Evolutionary conservation across 495 filamentous ascomycete genomes (phyloP).

Genomic region (Penicillium turbatum): DNA sequence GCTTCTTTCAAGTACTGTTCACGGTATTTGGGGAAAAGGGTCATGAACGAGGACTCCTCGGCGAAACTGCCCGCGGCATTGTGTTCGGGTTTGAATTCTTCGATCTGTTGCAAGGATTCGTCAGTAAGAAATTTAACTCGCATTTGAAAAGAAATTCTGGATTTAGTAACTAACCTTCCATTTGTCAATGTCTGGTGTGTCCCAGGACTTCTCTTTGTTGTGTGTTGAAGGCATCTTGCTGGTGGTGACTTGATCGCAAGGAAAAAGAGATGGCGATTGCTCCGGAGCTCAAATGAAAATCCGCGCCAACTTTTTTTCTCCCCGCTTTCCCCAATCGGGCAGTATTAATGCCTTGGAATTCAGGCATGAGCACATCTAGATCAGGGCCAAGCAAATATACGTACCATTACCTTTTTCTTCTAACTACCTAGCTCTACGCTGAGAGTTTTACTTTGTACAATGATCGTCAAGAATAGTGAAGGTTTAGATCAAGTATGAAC

Average conservation of each 20-base stretch:
- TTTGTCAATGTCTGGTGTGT: conserved; percentile 95
- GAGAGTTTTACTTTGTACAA: background rate
- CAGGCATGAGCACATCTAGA: conserved; percentile 11
- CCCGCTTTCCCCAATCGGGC: conserved; percentile 33
- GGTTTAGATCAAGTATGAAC: background rate
- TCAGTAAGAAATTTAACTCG: background rate
- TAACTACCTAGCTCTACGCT: background rate
- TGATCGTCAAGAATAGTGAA: background rate
- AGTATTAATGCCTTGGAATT: conserved; percentile 9
- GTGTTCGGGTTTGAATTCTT: conserved; percentile 79
- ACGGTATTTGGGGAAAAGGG: conserved; percentile 95
- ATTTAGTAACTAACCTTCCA: conserved; percentile 63
- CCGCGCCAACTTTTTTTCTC: conserved; percentile 41
- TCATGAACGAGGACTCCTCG: conserved; percentile 88
- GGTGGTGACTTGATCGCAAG: conserved; percentile 10
- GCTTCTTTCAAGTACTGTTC: conserved; percentile 89
- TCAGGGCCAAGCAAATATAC: background rate
- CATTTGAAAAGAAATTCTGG: background rate
- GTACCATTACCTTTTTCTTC: background rate
- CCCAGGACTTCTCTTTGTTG: conserved; percentile 95
- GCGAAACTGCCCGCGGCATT: conserved; percentile 81
- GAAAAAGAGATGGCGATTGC: conserved; percentile 14
- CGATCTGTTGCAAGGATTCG: conserved; percentile 47
- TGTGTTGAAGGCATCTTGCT: conserved; percentile 83
- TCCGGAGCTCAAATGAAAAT: conserved; percentile 26